Conservation (phyloP, 805 yeast genomes). For the Wickerhamomyces bovis region DNA sequence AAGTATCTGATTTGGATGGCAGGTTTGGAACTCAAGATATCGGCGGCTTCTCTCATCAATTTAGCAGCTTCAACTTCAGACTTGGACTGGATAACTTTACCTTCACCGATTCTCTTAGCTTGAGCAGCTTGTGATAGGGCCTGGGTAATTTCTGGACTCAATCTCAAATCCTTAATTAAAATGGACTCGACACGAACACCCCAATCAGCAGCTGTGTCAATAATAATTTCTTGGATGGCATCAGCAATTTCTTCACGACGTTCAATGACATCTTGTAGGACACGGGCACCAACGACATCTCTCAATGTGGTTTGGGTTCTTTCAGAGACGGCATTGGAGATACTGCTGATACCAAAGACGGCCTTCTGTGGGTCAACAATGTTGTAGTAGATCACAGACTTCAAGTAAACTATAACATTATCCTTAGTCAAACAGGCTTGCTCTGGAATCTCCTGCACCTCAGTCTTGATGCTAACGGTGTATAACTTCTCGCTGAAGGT, state of each 20-base stretch:
- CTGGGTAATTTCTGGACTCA: constrained; percentile 48
- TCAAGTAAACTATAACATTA: constrained; percentile 54
- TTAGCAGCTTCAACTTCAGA: constrained; percentile 75
- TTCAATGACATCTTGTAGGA: constrained; percentile 66
- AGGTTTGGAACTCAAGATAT: constrained; percentile 64
- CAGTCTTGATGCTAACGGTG: constrained; percentile 47
- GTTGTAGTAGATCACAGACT: constrained; percentile 63
- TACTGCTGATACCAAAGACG: constrained; percentile 47
- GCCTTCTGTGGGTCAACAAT: constrained; percentile 66
- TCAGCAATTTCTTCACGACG: constrained; percentile 67
- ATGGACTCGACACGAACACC: constrained; percentile 65
- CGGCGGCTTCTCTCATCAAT: constrained; percentile 74
- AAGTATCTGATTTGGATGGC: constrained; percentile 76
- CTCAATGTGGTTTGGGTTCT: constrained; percentile 69
- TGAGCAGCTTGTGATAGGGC: constrained; percentile 71
- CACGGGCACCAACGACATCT: constrained; percentile 63
- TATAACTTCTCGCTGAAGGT: constrained; percentile 54
- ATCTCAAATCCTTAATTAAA: constrained; percentile 57
- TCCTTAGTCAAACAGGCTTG: constrained; percentile 68
- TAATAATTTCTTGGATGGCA: constrained; percentile 53
- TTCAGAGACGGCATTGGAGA: constrained; percentile 52
- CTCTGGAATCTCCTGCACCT: constrained; percentile 59
- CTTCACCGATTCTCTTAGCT: constrained; percentile 69
- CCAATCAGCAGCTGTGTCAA: constrained; percentile 61
- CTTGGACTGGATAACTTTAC: constrained; percentile 66